Evolutionary conservation across 805 yeast genomes (phyloP), one percentile per base, ranked within the genome.

Genomic region (Starmera caribaea): DNA sequence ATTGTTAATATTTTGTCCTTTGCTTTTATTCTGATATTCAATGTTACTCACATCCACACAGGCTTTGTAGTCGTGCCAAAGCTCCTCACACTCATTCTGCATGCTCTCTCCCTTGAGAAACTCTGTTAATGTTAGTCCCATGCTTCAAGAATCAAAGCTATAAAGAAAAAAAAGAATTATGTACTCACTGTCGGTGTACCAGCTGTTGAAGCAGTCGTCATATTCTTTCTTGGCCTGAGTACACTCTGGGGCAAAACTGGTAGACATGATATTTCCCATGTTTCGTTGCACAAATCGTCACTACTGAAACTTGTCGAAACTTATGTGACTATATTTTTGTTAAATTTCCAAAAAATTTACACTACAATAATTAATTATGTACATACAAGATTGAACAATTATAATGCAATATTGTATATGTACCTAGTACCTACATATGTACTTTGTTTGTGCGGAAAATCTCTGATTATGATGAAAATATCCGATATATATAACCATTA

Each of bases 201-300:
- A 89, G 48, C 74, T 73, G 62, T 88, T 89, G 66, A 92, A 92
- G 60, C 98, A 92, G 53, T 79, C 82, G 57, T 92, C 97, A 55
- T 92, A 92, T 53, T 78, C 75, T 50, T 77, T 76, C 62, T 92
- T 92, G 42, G 81, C 74, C 30, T 77, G 83, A 16, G 95, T 86
- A 62, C 98, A 92, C 64, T 92, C 97, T 21, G 97, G 96, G 30
- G 98, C 97, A 69, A 92, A 84, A 44, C 96, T 87, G 7, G 95
- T 71, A 14, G 89, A 81, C 83, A 83, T 74, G 39, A 68, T 58
- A 61, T 78, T 79, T 38, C 88, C 88, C 87, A 81, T 80, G 60
- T 81, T 74, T 47, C 66, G 69, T 44, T 16, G 32, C 80, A 76
- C n/a, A n/a, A n/a, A n/a, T n/a, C n/a, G n/a, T n/a, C n/a, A n/a